phyloP scores from a whole-genome alignment of 345 rosid species.

The Arabis hirsuta region DNA sequence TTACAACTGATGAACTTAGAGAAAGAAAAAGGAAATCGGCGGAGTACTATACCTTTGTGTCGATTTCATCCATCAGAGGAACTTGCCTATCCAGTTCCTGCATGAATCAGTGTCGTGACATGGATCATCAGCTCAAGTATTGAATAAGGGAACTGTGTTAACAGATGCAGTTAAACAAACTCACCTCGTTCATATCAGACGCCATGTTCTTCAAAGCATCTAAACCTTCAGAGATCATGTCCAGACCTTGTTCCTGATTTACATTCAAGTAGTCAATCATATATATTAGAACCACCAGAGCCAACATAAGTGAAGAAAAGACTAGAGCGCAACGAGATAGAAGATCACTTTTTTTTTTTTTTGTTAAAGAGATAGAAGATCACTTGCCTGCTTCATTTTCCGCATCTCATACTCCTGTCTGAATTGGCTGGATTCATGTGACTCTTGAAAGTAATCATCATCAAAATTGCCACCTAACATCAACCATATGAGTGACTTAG shows the following conservation, averaged over 20 bases:
- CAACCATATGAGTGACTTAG: constrained; percentile 33
- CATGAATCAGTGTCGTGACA: constrained; percentile 34
- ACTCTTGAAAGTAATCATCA: constrained; percentile 84
- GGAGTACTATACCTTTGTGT: constrained; percentile 65
- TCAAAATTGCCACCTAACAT: constrained; percentile 76
- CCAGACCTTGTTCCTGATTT: constrained; percentile 93
- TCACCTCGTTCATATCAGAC: constrained; percentile 94
- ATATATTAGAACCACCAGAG: constrained; percentile 9
- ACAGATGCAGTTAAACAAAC: constrained; percentile 24
- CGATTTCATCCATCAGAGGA: constrained; percentile 99
- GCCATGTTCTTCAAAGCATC: constrained; percentile 98
- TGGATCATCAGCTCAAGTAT: constrained; percentile 30
- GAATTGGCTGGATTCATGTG: constrained; percentile 76
- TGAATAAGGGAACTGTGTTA: constrained; percentile 22
- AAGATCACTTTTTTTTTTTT: too few relatives aligned
- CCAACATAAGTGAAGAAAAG: background rate
- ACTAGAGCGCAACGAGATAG: constrained; percentile 4
- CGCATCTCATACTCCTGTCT: constrained; percentile 97
- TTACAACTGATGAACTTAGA: constrained; percentile 17
- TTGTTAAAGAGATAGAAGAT: too few relatives aligned
- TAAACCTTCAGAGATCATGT: constrained; percentile 91
- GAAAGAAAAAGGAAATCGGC: constrained; percentile 4
- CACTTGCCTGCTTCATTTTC: constrained; percentile 77
- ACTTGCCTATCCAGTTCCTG: constrained; percentile 98
- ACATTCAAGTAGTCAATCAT: constrained; percentile 26